These are phyloP conservation scores for Cyclaneusma minus DNA, from an alignment of 2,329 filamentous ascomycete genomes.

Conservation along the genomic window DNA sequence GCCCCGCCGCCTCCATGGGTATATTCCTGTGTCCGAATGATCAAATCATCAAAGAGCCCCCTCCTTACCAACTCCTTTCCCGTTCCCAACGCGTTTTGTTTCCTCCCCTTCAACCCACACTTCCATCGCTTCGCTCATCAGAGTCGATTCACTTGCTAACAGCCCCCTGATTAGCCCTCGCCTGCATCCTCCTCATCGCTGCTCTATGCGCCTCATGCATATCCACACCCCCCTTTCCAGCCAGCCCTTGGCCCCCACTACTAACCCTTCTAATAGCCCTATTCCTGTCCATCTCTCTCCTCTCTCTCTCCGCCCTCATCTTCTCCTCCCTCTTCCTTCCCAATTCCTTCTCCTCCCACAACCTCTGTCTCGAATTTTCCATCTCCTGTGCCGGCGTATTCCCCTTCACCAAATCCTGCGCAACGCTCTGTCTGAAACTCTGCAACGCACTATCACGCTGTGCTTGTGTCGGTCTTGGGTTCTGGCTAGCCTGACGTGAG, in stretches of 20 bases:
- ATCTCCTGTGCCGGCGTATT: slow-evolving; percentile 1
- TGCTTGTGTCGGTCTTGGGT: neutral
- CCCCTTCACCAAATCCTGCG: slow-evolving; percentile 1
- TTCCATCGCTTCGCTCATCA: too few relatives aligned
- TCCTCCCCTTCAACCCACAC: too few relatives aligned
- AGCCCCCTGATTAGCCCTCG: slow-evolving; percentile 12
- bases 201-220: slow-evolving; percentile 66
- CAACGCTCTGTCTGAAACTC: neutral
- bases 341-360: slow-evolving; percentile 2
- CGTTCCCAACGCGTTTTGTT: too few relatives aligned
- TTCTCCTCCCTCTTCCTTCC: slow-evolving; percentile 1
- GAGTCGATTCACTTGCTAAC: too few relatives aligned
- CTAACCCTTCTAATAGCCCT: slow-evolving; percentile 47
- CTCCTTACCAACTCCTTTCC: too few relatives aligned
- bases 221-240: slow-evolving; percentile 64
- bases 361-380: slow-evolving; percentile 1
- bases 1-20: too few relatives aligned
- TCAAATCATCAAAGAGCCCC: too few relatives aligned
- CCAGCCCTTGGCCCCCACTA: too few relatives aligned
- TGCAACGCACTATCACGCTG: slow-evolving; percentile 1
- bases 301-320: slow-evolving; percentile 16
- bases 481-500: neutral
- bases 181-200: slow-evolving; percentile 66
- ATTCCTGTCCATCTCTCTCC: slow-evolving; percentile 41
- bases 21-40: too few relatives aligned